Evolutionary conservation across 345 rosid species (phyloP).

Genomic region (Euphorbia tirucalli): DNA sequence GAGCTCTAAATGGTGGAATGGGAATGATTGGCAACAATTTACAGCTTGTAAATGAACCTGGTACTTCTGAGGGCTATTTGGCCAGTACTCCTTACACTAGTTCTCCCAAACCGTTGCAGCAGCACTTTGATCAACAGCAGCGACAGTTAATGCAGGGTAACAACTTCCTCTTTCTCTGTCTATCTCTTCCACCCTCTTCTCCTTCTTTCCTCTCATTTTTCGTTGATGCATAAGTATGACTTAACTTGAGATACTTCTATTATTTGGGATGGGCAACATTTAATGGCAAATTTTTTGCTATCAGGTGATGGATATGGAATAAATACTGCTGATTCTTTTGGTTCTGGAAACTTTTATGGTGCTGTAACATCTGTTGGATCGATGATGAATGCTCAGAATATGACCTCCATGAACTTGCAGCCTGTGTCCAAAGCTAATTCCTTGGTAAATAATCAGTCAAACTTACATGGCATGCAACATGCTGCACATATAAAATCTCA

Average conservation of each 20-base stretch:
- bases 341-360: conserved; percentile 59
- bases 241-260: not conserved
- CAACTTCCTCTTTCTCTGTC: conserved; percentile 5
- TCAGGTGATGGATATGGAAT: conserved; percentile 77
- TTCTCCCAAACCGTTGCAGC: conserved; percentile 60
- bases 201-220: not conserved
- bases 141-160: conserved; percentile 61
- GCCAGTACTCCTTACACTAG: conserved; percentile 44
- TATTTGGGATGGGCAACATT: conserved; percentile 13
- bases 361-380: conserved; percentile 51
- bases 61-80: conserved; percentile 55
- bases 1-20: conserved; percentile 54
- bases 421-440: conserved; percentile 55
- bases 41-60: conserved; percentile 51
- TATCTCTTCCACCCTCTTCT: not conserved
- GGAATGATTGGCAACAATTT: conserved; percentile 57
- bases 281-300: conserved; percentile 16
- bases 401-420: conserved; percentile 46
- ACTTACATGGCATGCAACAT: conserved; percentile 48
- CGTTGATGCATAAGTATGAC: not conserved
- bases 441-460: conserved; percentile 48
- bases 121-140: conserved; percentile 67
- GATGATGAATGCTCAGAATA: conserved; percentile 49
- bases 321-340: conserved; percentile 50
- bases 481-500: conserved; percentile 41